These are phyloP conservation scores for Spirogloea muscicola DNA, from an alignment of 139 green algal genomes.

Conservation along the genomic window DNA sequence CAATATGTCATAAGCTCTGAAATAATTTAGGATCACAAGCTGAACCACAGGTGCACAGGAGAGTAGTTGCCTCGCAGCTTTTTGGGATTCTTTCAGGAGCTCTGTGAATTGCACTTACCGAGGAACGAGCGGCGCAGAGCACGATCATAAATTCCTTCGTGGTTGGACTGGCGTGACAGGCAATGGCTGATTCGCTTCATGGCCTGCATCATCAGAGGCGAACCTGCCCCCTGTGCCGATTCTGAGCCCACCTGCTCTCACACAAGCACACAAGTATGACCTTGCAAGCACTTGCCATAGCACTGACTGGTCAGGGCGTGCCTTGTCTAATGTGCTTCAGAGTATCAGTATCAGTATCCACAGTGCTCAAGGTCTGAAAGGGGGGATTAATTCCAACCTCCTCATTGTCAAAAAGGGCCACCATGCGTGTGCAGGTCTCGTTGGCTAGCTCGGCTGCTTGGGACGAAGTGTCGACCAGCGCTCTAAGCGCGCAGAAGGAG, in stretches of 20 bases:
- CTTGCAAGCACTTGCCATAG: no score
- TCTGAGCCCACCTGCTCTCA: constrained; percentile 70
- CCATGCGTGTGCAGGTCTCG: constrained; percentile 62
- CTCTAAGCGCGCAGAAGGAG: constrained; percentile 67
- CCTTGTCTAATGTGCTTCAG: not conserved
- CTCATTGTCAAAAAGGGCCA: constrained; percentile 95
- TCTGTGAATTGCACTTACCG: constrained; percentile 35
- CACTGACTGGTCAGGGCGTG: no score
- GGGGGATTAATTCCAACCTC: constrained; percentile 79
- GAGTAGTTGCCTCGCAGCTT: no score
- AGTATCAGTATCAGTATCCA: no score
- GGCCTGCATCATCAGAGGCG: constrained; percentile 80
- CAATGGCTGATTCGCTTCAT: constrained; percentile 53
- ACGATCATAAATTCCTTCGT: constrained; percentile 16
- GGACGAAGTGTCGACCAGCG: constrained; percentile 45
- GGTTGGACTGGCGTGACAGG: not conserved
- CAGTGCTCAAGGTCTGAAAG: no score
- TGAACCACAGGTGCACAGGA: no score
- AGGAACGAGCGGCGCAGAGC: constrained; percentile 66
- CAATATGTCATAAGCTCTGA: no score
- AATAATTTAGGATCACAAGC: no score
- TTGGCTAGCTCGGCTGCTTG: not conserved
- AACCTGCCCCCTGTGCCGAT: constrained; percentile 74
- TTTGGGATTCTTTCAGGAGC: no score
- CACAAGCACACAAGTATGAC: no score